A percentile compares a stretch with the other conserved stretches of the same genome.
phyloP scores from a whole-genome alignment of 2,329 filamentous ascomycete genomes.

The Dothideomycetidae sp. region DNA sequence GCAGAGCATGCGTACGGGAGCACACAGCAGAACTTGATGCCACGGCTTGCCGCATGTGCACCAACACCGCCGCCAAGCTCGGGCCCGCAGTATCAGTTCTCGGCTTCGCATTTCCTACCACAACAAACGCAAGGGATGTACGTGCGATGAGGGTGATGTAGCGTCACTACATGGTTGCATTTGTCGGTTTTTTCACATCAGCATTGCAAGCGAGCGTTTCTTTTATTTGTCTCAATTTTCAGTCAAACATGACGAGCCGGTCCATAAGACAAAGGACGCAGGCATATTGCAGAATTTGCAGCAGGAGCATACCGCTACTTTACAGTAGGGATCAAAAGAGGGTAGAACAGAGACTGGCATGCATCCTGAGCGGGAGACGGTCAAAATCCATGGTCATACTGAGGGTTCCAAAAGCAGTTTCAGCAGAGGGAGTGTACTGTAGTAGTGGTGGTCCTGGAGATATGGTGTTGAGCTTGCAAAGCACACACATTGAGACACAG shows the following conservation, averaged over 20 bases:
- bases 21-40: conserved; percentile 15
- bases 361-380: too few species aligned
- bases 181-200: conserved; percentile 8
- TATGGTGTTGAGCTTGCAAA: not conserved
- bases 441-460: not conserved
- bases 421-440: too few species aligned
- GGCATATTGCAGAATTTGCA: conserved; percentile 9
- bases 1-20: conserved; percentile 14
- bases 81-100: conserved; percentile 14
- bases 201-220: conserved; percentile 21
- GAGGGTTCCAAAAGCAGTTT: too few species aligned
- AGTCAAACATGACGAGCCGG: conserved; percentile 6
- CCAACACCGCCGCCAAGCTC: conserved; percentile 22
- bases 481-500: too few species aligned
- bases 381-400: too few species aligned
- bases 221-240: conserved; percentile 15
- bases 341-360: too few species aligned
- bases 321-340: not conserved
- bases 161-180: conserved; percentile 5
- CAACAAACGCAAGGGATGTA: conserved; percentile 10
- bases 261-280: conserved; percentile 8
- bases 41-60: conserved; percentile 16
- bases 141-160: conserved; percentile 9
- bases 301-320: not conserved
- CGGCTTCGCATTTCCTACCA: conserved; percentile 8